Evolutionary conservation across 768 basidiomycete genomes (phyloP).

Genomic region (Epithele typhae): DNA sequence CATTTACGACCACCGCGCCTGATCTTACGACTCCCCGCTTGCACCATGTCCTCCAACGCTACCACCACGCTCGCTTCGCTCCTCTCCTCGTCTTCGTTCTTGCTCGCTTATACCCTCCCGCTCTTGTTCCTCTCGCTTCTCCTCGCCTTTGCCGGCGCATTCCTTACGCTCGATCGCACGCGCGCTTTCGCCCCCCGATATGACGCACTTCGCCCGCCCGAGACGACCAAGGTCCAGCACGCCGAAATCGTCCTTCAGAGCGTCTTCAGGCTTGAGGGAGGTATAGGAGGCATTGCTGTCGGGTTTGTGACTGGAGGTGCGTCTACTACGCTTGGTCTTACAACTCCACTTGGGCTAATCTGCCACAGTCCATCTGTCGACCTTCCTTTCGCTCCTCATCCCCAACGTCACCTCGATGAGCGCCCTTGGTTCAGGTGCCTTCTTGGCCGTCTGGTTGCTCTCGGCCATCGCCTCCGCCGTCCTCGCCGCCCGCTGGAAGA

Average conservation of each 20-base stretch:
- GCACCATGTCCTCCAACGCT: slow-evolving; percentile 7
- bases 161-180: slow-evolving; percentile 67
- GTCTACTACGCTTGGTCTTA: not conserved
- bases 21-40: slow-evolving; percentile 4
- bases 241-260: slow-evolving; percentile 26
- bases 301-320: slow-evolving; percentile 60
- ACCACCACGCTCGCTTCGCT: slow-evolving; percentile 26
- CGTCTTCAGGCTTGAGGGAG: slow-evolving; percentile 49
- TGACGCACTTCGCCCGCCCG: slow-evolving; percentile 26
- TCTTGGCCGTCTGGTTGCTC: slow-evolving; percentile 58
- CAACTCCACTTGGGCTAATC: too few relatives aligned
- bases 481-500: slow-evolving; percentile 52
- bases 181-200: slow-evolving; percentile 50
- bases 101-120: slow-evolving; percentile 55
- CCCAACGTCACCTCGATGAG: slow-evolving; percentile 44
- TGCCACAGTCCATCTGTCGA: slow-evolving; percentile 48
- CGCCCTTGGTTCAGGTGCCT: slow-evolving; percentile 43
- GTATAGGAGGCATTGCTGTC: slow-evolving; percentile 54
- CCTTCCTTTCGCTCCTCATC: slow-evolving; percentile 55
- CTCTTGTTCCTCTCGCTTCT: slow-evolving; percentile 54
- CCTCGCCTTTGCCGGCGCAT: slow-evolving; percentile 64
- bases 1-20: slow-evolving; percentile 5
- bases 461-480: slow-evolving; percentile 43
- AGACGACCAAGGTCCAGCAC: slow-evolving; percentile 11
- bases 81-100: slow-evolving; percentile 44